Evolutionary conservation across 2,329 filamentous ascomycete species (phyloP).

Genomic region (Shiraia sp.): DNA sequence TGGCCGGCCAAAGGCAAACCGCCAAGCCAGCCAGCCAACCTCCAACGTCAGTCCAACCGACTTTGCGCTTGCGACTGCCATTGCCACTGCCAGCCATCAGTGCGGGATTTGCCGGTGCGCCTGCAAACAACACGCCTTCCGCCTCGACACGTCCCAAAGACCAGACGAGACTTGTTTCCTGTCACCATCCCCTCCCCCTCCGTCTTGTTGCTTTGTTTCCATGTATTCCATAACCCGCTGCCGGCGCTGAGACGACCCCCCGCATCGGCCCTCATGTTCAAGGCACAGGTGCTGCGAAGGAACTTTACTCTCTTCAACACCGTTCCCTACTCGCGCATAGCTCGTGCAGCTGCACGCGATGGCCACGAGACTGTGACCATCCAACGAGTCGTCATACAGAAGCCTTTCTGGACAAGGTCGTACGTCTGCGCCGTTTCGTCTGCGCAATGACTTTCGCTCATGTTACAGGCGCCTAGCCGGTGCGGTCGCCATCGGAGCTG

Average conservation of each 20-base stretch:
- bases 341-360: conserved; percentile 32
- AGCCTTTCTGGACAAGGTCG: conserved; percentile 42
- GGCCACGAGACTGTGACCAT: conserved; percentile 36
- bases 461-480: conserved; percentile 29
- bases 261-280: conserved; percentile 41
- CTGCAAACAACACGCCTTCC: no score
- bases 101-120: background rate
- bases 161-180: background rate
- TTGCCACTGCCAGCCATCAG: no score
- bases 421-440: conserved; percentile 17
- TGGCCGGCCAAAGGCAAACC: no score
- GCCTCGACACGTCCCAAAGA: no score
- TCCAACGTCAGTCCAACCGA: background rate
- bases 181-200: background rate
- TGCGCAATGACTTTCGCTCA: conserved; percentile 9
- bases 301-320: conserved; percentile 42
- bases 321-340: conserved; percentile 25
- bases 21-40: background rate
- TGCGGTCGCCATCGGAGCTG: conserved; percentile 18
- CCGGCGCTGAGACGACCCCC: conserved; percentile 12
- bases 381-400: conserved; percentile 48
- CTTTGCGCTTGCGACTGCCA: no score
- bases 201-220: conserved; percentile 5
- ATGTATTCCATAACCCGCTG: conserved; percentile 20
- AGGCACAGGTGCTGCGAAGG: conserved; percentile 41